A percentile compares a stretch with the other conserved stretches of the same genome.
phyloP scores from a whole-genome alignment of 805 yeast species.

The Wickerhamomyces tratensis region DNA sequence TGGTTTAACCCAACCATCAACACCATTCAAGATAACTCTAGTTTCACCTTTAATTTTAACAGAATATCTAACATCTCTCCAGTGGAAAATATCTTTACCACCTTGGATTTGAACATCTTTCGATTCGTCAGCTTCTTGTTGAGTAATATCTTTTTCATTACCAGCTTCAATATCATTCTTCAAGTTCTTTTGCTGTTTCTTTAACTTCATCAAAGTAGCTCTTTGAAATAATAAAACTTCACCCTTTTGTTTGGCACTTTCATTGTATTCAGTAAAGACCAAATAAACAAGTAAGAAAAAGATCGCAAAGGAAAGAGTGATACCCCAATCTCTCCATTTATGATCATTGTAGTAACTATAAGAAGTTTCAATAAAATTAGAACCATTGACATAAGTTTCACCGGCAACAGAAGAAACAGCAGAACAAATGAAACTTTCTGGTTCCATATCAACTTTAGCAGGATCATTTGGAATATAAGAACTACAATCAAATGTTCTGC shows the following conservation, averaged over 20 bases:
- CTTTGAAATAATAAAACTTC: conserved; percentile 47
- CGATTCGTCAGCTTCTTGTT: conserved; percentile 15
- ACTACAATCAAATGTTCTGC: conserved; percentile 24
- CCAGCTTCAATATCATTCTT: conserved; percentile 16
- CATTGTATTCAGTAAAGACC: conserved; percentile 37
- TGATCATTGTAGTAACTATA: conserved; percentile 35
- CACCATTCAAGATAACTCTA: conserved; percentile 42
- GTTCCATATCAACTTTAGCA: conserved; percentile 22
- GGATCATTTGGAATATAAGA: conserved; percentile 33
- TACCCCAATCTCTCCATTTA: conserved; percentile 59
- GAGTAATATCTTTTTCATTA: neutral
- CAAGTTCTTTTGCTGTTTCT: conserved; percentile 18
- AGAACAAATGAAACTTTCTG: conserved; percentile 30
- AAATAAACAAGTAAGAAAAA: conserved; percentile 44
- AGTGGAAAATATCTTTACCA: conserved; percentile 50
- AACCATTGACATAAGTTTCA: conserved; percentile 33
- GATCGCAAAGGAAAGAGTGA: conserved; percentile 38
- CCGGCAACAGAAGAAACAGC: conserved; percentile 45
- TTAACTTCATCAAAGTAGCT: conserved; percentile 27
- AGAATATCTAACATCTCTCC: conserved; percentile 62
- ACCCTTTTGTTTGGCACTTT: conserved; percentile 50
- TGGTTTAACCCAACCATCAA: conserved; percentile 70
- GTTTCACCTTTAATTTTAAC: conserved; percentile 53
- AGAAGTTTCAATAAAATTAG: conserved; percentile 27
- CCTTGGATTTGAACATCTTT: conserved; percentile 21